phyloP scores from a whole-genome alignment of 2,329 filamentous ascomycete species.

The Xylaria digitata region DNA sequence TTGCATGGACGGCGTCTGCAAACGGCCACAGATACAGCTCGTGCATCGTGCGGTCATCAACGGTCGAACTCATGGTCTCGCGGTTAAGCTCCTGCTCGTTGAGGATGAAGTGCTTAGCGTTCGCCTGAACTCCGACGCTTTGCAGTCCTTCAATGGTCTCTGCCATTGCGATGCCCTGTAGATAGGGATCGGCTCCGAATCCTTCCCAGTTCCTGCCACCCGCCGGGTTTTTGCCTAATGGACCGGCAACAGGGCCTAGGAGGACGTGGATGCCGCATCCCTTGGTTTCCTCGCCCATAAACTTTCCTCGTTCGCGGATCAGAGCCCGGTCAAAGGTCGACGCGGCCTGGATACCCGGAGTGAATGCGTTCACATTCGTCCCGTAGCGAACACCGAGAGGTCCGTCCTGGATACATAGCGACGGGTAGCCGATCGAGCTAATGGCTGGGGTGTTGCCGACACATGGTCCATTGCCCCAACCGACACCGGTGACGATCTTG shows the following conservation, averaged over 20 bases:
- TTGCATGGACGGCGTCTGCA: conserved; percentile 73
- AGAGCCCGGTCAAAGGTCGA: conserved; percentile 83
- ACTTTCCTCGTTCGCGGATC: conserved; percentile 76
- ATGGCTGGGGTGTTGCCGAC: conserved; percentile 71
- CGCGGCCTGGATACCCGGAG: conserved; percentile 81
- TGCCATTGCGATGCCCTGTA: conserved; percentile 71
- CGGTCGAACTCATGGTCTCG: conserved; percentile 65
- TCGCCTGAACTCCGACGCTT: conserved; percentile 61
- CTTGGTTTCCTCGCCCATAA: conserved; percentile 75
- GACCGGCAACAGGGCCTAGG: conserved; percentile 80
- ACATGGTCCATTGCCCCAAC: conserved; percentile 78
- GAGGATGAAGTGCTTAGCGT: conserved; percentile 70
- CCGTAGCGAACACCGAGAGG: conserved; percentile 80
- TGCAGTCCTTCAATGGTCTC: conserved; percentile 71
- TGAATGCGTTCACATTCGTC: conserved; percentile 79
- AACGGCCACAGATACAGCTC: conserved; percentile 77
- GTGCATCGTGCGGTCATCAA: conserved; percentile 74
- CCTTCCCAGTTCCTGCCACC: conserved; percentile 88
- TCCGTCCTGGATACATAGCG: conserved; percentile 82
- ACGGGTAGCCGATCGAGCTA: conserved; percentile 71
- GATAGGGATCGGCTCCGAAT: conserved; percentile 82
- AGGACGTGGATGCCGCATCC: conserved; percentile 78
- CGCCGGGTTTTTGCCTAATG: conserved; percentile 76
- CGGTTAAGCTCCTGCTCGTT: conserved; percentile 76
- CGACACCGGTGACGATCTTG: conserved; percentile 80